phyloP scores from a whole-genome alignment of 331 rosid species.

The Ulmus americana region DNA sequence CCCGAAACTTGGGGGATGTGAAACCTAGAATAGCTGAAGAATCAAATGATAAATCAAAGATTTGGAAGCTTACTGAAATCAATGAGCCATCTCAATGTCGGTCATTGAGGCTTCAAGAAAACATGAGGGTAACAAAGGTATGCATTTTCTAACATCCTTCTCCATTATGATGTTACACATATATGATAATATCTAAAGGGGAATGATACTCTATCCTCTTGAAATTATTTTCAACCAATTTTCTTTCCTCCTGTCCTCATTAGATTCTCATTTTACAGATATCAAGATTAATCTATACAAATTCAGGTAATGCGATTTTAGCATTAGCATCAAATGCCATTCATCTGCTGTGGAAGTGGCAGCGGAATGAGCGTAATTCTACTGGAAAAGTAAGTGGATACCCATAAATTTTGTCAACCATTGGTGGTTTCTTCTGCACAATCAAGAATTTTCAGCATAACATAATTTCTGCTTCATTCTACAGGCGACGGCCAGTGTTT shows the following conservation, averaged over 20 bases:
- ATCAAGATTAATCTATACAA: constrained; percentile 91
- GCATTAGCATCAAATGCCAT: constrained; percentile 95
- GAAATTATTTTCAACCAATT: background rate
- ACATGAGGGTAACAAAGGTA: constrained; percentile 74
- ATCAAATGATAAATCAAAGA: constrained; percentile 90
- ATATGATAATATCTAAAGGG: background rate
- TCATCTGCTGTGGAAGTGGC: constrained; percentile 97
- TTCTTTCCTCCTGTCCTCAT: constrained; percentile 16
- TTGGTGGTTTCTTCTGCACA: constrained; percentile 7
- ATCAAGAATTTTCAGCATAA: constrained; percentile 8
- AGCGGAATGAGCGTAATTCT: constrained; percentile 73
- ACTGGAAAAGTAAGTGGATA: constrained; percentile 54
- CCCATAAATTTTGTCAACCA: constrained; percentile 17
- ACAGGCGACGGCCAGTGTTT: constrained; percentile 72
- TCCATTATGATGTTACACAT: background rate
- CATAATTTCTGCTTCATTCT: constrained; percentile 21
- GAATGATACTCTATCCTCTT: background rate
- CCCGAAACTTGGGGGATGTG: constrained; percentile 78
- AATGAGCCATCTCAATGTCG: constrained; percentile 86
- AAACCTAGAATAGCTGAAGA: constrained; percentile 93
- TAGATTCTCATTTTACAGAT: constrained; percentile 49
- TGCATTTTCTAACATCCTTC: background rate
- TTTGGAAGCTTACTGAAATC: constrained; percentile 96
- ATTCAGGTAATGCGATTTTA: constrained; percentile 81
- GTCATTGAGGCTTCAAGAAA: constrained; percentile 90